phyloP scores from a whole-genome alignment of 306 rosid species.

The Vigna angularis region DNA sequence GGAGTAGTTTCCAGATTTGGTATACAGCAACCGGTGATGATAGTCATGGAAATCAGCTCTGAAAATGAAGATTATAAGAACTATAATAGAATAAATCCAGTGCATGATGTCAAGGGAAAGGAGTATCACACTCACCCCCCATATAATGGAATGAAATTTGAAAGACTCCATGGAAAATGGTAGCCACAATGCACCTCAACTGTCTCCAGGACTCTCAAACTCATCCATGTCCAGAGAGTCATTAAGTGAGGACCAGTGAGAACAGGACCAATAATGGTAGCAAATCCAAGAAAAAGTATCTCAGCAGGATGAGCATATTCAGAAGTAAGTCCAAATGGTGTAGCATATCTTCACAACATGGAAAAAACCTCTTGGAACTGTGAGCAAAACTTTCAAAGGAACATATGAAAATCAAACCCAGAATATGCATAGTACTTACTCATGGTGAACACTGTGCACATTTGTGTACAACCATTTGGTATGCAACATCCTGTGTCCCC shows the following conservation, averaged over 20 bases:
- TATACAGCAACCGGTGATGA: constrained; percentile 89
- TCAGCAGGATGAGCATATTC: constrained; percentile 99
- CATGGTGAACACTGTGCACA: constrained; percentile 89
- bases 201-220: constrained; percentile 87
- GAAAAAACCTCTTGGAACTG: constrained; percentile 22
- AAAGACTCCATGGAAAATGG: constrained; percentile 94
- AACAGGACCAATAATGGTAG: constrained; percentile 91
- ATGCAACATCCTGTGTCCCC: constrained; percentile 92
- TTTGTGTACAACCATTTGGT: constrained; percentile 91
- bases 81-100: neutral
- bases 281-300: constrained; percentile 97
- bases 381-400: constrained; percentile 20
- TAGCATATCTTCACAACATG: constrained; percentile 72
- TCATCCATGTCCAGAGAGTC: constrained; percentile 96
- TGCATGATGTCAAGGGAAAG: constrained; percentile 13
- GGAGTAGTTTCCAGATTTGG: constrained; percentile 95
- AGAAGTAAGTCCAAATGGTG: constrained; percentile 95
- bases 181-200: constrained; percentile 97
- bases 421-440: constrained; percentile 58
- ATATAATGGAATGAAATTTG: constrained; percentile 90
- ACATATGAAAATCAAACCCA: constrained; percentile 1
- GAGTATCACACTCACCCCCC: constrained; percentile 74
- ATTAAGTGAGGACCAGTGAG: constrained; percentile 90
- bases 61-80: constrained; percentile 39
- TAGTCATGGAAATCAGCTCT: constrained; percentile 97